Evolutionary conservation across 257 asterid species (phyloP).

Genomic region (Leonotis leonurus): DNA sequence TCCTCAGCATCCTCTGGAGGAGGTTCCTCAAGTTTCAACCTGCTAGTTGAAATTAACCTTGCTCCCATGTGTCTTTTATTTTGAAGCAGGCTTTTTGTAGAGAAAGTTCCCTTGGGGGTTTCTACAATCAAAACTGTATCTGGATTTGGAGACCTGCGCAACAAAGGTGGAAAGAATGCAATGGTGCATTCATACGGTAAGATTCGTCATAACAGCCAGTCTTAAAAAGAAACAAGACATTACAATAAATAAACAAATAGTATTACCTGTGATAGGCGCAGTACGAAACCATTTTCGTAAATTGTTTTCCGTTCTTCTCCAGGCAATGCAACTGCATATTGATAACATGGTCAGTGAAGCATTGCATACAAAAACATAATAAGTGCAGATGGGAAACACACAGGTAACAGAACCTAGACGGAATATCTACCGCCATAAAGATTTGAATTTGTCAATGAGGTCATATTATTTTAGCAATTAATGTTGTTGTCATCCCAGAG

Average conservation of each 20-base stretch:
- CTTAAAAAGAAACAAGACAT: background rate
- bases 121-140: slow-evolving; percentile 86
- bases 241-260: background rate
- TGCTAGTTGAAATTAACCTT: slow-evolving; percentile 74
- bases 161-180: slow-evolving; percentile 13
- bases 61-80: slow-evolving; percentile 66
- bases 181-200: background rate
- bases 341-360: slow-evolving; percentile 9
- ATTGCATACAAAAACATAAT: background rate
- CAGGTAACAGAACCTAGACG: background rate
- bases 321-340: slow-evolving; percentile 83
- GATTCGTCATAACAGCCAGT: background rate
- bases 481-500: background rate
- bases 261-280: slow-evolving; percentile 94
- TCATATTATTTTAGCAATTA: background rate
- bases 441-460: slow-evolving; percentile 1
- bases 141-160: slow-evolving; percentile 77
- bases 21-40: slow-evolving; percentile 61
- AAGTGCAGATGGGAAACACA: slow-evolving; percentile 2
- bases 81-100: slow-evolving; percentile 75
- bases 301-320: slow-evolving; percentile 88
- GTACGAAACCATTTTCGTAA: slow-evolving; percentile 87
- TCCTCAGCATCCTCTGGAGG: slow-evolving; percentile 47
- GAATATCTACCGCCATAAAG: background rate
- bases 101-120: slow-evolving; percentile 76